Percentiles rank a stretch among this genome's conserved stretches.
Evolutionary conservation across 2,329 filamentous ascomycete species (phyloP).

Genomic region (Fusarium sp.): DNA sequence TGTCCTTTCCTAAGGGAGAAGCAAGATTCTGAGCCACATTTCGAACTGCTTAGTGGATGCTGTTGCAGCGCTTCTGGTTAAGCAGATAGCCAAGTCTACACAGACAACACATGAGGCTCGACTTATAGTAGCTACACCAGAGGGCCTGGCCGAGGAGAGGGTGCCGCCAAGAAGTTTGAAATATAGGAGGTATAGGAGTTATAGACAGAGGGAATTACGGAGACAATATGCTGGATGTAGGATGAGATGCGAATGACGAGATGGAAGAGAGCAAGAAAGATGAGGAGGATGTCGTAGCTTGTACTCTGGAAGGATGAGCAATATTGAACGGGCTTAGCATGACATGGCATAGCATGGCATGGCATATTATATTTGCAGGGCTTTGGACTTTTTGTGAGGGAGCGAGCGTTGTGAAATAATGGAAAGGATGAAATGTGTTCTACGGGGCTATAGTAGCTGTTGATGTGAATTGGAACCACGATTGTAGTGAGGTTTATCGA

Average conservation of each 20-base stretch:
- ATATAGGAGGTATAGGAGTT: conserved; percentile 14
- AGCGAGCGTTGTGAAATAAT: conserved; percentile 31
- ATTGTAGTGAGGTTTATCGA: not conserved
- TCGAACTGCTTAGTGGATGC: conserved; percentile 15
- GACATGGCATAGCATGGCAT: conserved; percentile 15
- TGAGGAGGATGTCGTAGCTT: conserved; percentile 40
- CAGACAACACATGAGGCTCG: not conserved
- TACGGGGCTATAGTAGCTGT: conserved; percentile 18
- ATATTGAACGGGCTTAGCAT: conserved; percentile 32
- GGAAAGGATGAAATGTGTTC: conserved; percentile 5
- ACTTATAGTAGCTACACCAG: conserved; percentile 10
- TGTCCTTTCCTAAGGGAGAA: conserved; percentile 13
- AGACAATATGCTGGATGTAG: conserved; percentile 25
- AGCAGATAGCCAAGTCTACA: conserved; percentile 14
- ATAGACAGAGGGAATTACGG: conserved; percentile 16
- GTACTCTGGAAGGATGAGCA: conserved; percentile 50
- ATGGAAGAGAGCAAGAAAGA: conserved; percentile 25
- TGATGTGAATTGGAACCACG: conserved; percentile 1
- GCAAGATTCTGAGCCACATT: conserved; percentile 15
- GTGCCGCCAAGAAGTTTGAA: conserved; percentile 10
- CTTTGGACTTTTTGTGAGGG: conserved; percentile 19
- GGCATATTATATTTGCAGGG: conserved; percentile 13
- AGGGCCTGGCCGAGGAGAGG: conserved; percentile 10
- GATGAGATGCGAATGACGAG: conserved; percentile 28
- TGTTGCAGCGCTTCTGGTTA: conserved; percentile 11